Percentiles rank a stretch among this genome's conserved stretches.
These are phyloP conservation scores for Oemleria cerasiformis DNA, from an alignment of 306 rosid genomes.

Conservation along the genomic window DNA sequence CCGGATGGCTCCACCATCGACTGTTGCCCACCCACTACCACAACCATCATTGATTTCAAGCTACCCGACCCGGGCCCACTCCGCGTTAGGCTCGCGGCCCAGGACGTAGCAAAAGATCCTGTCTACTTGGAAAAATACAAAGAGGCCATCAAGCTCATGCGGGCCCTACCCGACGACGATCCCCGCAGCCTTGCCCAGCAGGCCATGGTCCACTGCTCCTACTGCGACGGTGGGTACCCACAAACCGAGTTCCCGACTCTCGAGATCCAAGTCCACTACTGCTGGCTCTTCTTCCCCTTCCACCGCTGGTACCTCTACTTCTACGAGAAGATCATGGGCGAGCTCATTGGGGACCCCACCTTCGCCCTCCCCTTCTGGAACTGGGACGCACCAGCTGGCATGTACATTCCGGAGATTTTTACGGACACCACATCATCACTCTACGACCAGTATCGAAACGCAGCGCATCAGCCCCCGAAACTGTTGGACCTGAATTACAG, in stretches of 20 bases:
- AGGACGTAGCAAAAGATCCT: conserved; percentile 25
- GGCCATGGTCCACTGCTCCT: conserved; percentile 73
- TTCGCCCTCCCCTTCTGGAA: conserved; percentile 73
- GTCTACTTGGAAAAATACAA: conserved; percentile 49
- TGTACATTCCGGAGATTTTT: conserved; percentile 48
- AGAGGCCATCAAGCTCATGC: conserved; percentile 54
- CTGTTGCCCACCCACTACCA: conserved; percentile 64
- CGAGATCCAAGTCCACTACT: conserved; percentile 11
- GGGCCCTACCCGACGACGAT: conserved; percentile 46
- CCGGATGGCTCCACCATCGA: conserved; percentile 31
- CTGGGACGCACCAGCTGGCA: conserved; percentile 57
- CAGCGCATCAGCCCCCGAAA: conserved; percentile 52
- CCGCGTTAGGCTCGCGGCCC: conserved; percentile 56
- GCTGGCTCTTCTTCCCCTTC: conserved; percentile 18
- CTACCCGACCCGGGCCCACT: conserved; percentile 13
- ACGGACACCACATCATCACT: conserved; percentile 42
- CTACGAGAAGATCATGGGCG: conserved; percentile 18
- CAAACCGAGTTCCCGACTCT: neutral
- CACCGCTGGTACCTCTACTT: conserved; percentile 18
- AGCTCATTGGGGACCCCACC: conserved; percentile 42
- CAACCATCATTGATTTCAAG: conserved; percentile 41
- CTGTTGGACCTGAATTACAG: conserved; percentile 40
- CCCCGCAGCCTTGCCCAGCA: conserved; percentile 62
- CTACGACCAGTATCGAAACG: conserved; percentile 40
- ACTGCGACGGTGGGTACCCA: conserved; percentile 62